Percentiles rank a stretch among this genome's conserved stretches.
Evolutionary conservation across 2,329 filamentous ascomycete species (phyloP).

Genomic region (Colletotrichum orbiculare): DNA sequence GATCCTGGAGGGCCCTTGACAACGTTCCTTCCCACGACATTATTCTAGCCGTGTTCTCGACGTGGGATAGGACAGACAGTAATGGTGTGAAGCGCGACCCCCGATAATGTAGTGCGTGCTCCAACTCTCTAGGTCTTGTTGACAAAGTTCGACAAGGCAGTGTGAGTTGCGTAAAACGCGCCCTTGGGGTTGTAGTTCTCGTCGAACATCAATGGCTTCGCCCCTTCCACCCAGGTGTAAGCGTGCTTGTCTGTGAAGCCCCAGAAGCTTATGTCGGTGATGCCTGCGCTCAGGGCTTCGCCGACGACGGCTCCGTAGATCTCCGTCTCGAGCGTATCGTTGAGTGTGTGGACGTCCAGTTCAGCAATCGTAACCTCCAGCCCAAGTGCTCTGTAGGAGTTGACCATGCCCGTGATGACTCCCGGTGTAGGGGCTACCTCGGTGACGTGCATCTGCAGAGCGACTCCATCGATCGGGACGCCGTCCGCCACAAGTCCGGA

Average conservation of each 20-base stretch:
- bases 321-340: constrained; percentile 59
- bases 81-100: too few relatives aligned
- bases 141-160: too few relatives aligned
- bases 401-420: constrained; percentile 15
- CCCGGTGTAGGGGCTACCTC: constrained; percentile 14
- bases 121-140: too few relatives aligned
- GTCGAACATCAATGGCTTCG: constrained; percentile 66
- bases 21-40: too few relatives aligned
- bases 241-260: constrained; percentile 57
- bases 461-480: constrained; percentile 73
- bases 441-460: constrained; percentile 32
- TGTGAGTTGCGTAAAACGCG: constrained; percentile 45
- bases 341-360: constrained; percentile 64
- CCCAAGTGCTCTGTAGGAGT: constrained; percentile 54
- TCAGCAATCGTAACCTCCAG: constrained; percentile 74
- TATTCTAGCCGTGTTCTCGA: too few relatives aligned
- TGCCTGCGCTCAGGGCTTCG: constrained; percentile 66
- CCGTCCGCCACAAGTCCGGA: constrained; percentile 66
- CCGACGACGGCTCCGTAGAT: constrained; percentile 70
- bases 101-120: too few relatives aligned
- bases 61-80: too few relatives aligned
- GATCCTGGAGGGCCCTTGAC: too few relatives aligned
- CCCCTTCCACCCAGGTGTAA: constrained; percentile 60
- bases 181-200: constrained; percentile 61
- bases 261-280: constrained; percentile 75